Evolutionary conservation across 2,329 filamentous ascomycete species (phyloP).

Genomic region (Microthyrium microscopicum): DNA sequence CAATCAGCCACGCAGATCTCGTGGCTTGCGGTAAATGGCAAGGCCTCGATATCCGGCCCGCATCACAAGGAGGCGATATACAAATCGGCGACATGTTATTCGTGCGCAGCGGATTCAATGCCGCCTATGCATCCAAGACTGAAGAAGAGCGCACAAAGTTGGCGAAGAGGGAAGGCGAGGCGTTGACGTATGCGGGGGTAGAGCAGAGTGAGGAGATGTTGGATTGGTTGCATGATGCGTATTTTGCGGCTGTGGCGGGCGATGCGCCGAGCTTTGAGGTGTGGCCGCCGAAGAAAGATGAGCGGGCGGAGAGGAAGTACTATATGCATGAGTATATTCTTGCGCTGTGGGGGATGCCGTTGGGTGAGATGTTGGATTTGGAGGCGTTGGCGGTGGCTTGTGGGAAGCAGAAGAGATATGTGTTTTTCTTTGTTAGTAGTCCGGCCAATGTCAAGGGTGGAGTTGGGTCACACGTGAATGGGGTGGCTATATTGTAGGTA

Average conservation of each 20-base stretch:
- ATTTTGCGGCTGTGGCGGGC: constrained; percentile 48
- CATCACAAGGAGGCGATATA: constrained; percentile 36
- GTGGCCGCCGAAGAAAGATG: constrained; percentile 30
- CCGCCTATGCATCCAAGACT: constrained; percentile 34
- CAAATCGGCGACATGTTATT: constrained; percentile 49
- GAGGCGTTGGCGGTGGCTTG: constrained; percentile 37
- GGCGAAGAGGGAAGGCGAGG: constrained; percentile 21
- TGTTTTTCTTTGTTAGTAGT: constrained; percentile 44
- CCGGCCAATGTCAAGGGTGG: constrained; percentile 35
- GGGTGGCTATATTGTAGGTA: constrained; percentile 22
- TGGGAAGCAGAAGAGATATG: constrained; percentile 38
- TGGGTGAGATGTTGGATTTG: constrained; percentile 28
- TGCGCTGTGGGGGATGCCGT: constrained; percentile 24
- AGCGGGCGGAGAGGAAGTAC: constrained; percentile 13
- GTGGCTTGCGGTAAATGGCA: constrained; percentile 42
- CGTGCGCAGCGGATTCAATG: constrained; percentile 45
- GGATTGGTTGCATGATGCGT: constrained; percentile 52
- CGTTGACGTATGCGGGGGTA: constrained; percentile 31
- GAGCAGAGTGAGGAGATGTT: constrained; percentile 38
- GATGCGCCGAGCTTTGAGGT: constrained; percentile 49
- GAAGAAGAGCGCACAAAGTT: constrained; percentile 18
- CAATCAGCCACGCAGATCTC: constrained; percentile 29
- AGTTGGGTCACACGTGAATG: constrained; percentile 27
- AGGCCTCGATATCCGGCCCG: constrained; percentile 42
- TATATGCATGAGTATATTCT: constrained; percentile 22